These are phyloP conservation scores for Ochromonadaceae sp. DNA, from an alignment of 352 stramenopile genomes.

Conservation along the genomic window DNA sequence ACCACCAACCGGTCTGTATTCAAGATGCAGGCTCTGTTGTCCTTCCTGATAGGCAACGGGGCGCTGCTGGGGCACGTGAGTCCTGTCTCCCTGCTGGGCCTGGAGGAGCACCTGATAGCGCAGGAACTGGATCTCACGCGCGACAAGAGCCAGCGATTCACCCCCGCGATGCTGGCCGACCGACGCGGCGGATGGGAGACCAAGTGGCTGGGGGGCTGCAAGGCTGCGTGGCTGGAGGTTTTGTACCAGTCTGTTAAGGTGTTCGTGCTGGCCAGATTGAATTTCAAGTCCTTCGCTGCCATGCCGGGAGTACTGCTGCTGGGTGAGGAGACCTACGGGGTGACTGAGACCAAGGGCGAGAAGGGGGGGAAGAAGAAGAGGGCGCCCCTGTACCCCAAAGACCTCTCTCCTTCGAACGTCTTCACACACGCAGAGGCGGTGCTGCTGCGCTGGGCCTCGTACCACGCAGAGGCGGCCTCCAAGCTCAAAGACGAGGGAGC, in stretches of 20 bases:
- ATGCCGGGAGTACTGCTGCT: slow-evolving; percentile 43
- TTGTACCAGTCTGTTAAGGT: slow-evolving; percentile 74
- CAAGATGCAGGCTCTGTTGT: slow-evolving; percentile 64
- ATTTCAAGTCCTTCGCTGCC: slow-evolving; percentile 47
- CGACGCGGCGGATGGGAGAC: slow-evolving; percentile 21
- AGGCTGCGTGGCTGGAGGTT: slow-evolving; percentile 57
- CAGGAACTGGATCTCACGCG: slow-evolving; percentile 44
- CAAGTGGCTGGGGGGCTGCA: slow-evolving; percentile 31
- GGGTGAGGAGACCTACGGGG: no score
- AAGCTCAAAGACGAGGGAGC: slow-evolving; percentile 28
- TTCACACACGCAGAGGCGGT: slow-evolving; percentile 74
- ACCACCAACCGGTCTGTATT: no score
- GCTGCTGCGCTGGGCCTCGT: slow-evolving; percentile 69
- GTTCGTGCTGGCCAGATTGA: slow-evolving; percentile 72
- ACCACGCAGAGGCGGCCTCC: slow-evolving; percentile 18
- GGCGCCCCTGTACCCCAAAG: no score
- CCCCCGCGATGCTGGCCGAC: slow-evolving; percentile 9
- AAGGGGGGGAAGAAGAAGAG: no score
- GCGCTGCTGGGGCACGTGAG: slow-evolving; percentile 68
- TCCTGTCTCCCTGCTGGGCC: slow-evolving; percentile 41
- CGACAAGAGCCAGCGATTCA: slow-evolving; percentile 7
- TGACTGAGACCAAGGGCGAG: slow-evolving; percentile 14
- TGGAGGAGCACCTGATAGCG: slow-evolving; percentile 58
- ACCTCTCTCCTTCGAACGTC: slow-evolving; percentile 58
- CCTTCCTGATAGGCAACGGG: slow-evolving; percentile 72